Base-by-base conservation (phyloP, 768 basidiomycete genomes). In the Melanogaster broomeanus region DNA sequence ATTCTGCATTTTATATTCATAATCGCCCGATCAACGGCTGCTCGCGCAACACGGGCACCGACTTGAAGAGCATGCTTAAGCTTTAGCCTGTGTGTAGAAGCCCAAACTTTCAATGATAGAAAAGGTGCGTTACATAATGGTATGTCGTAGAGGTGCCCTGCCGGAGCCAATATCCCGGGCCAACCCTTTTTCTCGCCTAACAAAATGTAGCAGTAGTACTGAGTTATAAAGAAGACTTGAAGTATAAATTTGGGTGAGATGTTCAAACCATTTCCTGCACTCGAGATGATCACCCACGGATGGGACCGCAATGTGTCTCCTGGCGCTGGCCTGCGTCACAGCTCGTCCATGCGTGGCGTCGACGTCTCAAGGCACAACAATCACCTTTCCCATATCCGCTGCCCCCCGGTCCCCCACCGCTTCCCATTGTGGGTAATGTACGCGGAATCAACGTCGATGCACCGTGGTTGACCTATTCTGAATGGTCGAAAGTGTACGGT, bases 401-500 rank as follows among this genome's bases (percentile, higher is more conserved):
- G 15, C 51, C 50, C 16, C 58, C 58, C 4, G 59, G 48, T 7
- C 59, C 55, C 19, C 40, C 45, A 28, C 43, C 59, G 2, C 27
- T 49, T 12, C 49, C 61, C 31, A 48, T 62, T 37, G 42, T 65
- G 2, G 63, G 62, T 18, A 65, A 67, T 9, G 25, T 66, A 19
- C 12, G 24, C 0, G 59, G 53, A 12, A 52, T 66, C 5, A 55
- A 65, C 40, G 40, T 49, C 10, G 27, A 40, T 3, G 24, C 57
- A n/a, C 63, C 61, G 12, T 64, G 63, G 65, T 49, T 52, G 39
- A 53, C 60, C 10, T 67, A 57, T 51, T 15, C 62, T 24, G 49
- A 11, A 45, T 65, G 57, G 60, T 55, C 53, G 2, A 33, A 51
- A 38, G 41, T 59, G 34, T 60, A 65, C 52, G 62, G 65, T 54